Percentiles rank a stretch among this genome's conserved stretches.
phyloP scores from a whole-genome alignment of 1,139 yeast species.

The Nakaseomyces nivariensis region DNA sequence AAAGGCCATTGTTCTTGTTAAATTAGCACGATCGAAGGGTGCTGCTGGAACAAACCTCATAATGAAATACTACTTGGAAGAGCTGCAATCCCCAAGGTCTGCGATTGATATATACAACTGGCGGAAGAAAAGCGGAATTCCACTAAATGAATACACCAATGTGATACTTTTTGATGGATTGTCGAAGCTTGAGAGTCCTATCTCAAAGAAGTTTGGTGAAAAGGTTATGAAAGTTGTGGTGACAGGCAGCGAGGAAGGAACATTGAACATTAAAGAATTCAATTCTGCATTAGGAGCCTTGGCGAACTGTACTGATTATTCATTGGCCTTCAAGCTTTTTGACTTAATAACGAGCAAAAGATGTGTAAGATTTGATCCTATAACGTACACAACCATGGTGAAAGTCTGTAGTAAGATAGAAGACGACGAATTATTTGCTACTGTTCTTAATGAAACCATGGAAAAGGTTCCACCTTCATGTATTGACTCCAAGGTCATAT shows the following conservation, averaged over 20 bases:
- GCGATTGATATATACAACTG: constrained; percentile 43
- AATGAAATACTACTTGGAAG: constrained; percentile 38
- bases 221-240: constrained; percentile 16
- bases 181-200: constrained; percentile 30
- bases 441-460: constrained; percentile 14
- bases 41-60: constrained; percentile 54
- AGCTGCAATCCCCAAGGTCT: constrained; percentile 32
- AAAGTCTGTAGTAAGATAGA: constrained; percentile 16
- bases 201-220: constrained; percentile 17
- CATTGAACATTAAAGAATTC: constrained; percentile 19
- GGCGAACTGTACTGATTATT: constrained; percentile 19
- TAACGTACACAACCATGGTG: constrained; percentile 19
- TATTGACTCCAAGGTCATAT: constrained; percentile 18
- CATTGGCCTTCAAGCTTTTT: constrained; percentile 17
- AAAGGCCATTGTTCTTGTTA: constrained; percentile 46
- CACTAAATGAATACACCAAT: constrained; percentile 43
- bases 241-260: constrained; percentile 11
- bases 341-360: constrained; percentile 11
- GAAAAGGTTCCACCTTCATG: constrained; percentile 12
- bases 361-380: constrained; percentile 16
- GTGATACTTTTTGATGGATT: constrained; percentile 51
- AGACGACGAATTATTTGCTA: constrained; percentile 13
- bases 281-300: constrained; percentile 28
- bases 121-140: constrained; percentile 53
- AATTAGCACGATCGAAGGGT: constrained; percentile 42